Conservation (phyloP, 148 eudicot genomes). For the Euryodendron excelsum region DNA sequence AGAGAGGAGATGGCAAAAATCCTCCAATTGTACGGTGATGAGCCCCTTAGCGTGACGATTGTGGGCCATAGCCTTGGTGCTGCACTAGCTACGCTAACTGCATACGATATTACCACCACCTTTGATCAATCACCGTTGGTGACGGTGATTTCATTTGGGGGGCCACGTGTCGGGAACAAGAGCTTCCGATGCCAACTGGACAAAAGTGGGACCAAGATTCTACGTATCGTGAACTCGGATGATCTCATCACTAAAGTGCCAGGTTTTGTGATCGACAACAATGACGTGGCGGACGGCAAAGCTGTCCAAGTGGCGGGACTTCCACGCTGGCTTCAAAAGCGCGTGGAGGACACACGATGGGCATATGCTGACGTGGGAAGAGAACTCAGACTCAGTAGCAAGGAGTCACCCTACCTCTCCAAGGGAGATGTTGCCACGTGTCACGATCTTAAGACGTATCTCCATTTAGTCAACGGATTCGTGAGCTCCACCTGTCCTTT, state of each 20-base stretch:
- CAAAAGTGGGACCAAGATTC: conserved; percentile 8
- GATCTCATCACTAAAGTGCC: conserved; percentile 19
- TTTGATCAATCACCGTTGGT: conserved; percentile 5
- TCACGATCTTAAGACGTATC: conserved; percentile 12
- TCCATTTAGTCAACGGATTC: conserved; percentile 2
- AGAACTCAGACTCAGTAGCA: conserved; percentile 18
- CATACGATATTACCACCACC: conserved; percentile 13
- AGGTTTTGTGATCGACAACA: conserved; percentile 10
- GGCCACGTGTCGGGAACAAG: conserved; percentile 13
- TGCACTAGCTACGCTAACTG: conserved; percentile 9
- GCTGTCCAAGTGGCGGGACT: conserved; percentile 9
- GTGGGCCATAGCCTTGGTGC: conserved; percentile 17
- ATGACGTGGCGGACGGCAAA: conserved; percentile 2
- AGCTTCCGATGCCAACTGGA: conserved; percentile 14
- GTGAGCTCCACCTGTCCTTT: conserved; percentile 13
- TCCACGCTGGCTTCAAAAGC: conserved; percentile 16
- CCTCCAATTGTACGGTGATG: neutral
- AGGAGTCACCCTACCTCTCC: conserved; percentile 1
- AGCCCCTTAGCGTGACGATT: conserved; percentile 12
- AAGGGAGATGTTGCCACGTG: neutral
- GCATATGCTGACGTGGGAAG: conserved; percentile 20
- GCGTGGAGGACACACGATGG: conserved; percentile 8
- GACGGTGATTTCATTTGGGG: conserved; percentile 13
- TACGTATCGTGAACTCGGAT: conserved; percentile 16
- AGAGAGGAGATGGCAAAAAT: conserved; percentile 1